Evolutionary conservation across 169 alveolate genomes (phyloP).

Genomic region (Cryptosporidium ubiquitum): DNA sequence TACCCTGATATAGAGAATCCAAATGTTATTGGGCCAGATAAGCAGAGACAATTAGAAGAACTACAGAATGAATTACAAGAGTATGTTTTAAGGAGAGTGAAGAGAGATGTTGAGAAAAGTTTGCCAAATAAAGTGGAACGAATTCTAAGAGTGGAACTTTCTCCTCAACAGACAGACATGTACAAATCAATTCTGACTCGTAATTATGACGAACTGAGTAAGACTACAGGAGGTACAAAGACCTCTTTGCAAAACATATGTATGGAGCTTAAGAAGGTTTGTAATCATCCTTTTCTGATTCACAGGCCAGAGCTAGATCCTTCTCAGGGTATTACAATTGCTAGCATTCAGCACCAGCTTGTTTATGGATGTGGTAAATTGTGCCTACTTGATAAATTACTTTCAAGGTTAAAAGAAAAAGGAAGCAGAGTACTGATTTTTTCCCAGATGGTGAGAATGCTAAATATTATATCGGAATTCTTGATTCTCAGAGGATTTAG

Average conservation of each 20-base stretch:
- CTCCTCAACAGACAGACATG: constrained; percentile 89
- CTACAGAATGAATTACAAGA: constrained; percentile 89
- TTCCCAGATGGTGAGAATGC: constrained; percentile 96
- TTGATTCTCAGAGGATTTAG: constrained; percentile 92
- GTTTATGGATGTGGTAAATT: constrained; percentile 93
- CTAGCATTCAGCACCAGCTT: constrained; percentile 82
- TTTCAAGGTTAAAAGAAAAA: constrained; percentile 90
- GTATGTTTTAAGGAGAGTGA: constrained; percentile 88
- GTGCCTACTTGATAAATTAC: constrained; percentile 93
- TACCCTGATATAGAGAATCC: constrained; percentile 89
- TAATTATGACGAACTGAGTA: constrained; percentile 89
- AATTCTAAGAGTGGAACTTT: constrained; percentile 89
- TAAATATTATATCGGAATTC: constrained; percentile 96
- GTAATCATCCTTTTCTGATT: constrained; percentile 98
- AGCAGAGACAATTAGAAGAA: constrained; percentile 87
- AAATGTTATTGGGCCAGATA: constrained; percentile 87
- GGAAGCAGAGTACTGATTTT: constrained; percentile 95
- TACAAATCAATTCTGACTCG: constrained; percentile 88
- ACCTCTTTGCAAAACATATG: constrained; percentile 89
- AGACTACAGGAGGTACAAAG: constrained; percentile 88
- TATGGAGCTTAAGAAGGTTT: constrained; percentile 96
- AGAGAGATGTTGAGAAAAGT: constrained; percentile 91
- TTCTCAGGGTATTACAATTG: constrained; percentile 38
- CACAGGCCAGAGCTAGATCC: constrained; percentile 89
- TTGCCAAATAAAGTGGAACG: constrained; percentile 91